A percentile compares a stretch with the other conserved stretches of the same genome.
These are phyloP conservation scores for Coprinopsis cinerea DNA, from an alignment of 768 basidiomycete genomes.

Conservation along the genomic window DNA sequence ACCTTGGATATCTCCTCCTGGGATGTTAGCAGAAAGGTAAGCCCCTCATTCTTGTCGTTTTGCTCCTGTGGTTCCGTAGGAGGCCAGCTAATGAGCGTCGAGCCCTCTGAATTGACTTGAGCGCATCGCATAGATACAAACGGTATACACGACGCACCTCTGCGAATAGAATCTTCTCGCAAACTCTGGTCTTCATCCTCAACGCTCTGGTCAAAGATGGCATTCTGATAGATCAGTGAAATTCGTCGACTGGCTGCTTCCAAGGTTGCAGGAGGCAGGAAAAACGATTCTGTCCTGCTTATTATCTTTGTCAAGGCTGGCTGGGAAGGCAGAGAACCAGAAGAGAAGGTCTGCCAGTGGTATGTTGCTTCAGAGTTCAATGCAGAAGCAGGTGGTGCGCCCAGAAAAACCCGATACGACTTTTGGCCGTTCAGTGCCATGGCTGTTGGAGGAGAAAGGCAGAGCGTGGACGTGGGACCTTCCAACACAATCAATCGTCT, in stretches of 20 bases:
- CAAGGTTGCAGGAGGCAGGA: slow-evolving; percentile 49
- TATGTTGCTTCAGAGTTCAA: slow-evolving; percentile 27
- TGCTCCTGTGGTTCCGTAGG: slow-evolving; percentile 20
- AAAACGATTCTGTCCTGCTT: slow-evolving; percentile 19
- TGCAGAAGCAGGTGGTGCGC: slow-evolving; percentile 36
- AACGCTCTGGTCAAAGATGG: slow-evolving; percentile 44
- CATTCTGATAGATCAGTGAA: slow-evolving; percentile 63
- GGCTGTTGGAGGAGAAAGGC: neutral
- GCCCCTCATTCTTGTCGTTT: too few species aligned
- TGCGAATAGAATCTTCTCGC: slow-evolving; percentile 6
- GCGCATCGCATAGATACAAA: neutral
- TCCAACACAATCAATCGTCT: too few species aligned
- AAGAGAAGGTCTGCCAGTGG: slow-evolving; percentile 20
- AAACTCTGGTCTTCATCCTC: slow-evolving; percentile 15
- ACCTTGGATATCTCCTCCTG: neutral
- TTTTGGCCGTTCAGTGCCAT: neutral
- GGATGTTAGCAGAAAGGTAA: neutral
- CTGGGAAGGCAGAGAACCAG: slow-evolving; percentile 12
- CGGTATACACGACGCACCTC: slow-evolving; percentile 8
- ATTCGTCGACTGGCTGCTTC: slow-evolving; percentile 66
- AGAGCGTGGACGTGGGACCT: neutral
- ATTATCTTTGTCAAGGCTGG: neutral
- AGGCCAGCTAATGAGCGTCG: slow-evolving; percentile 54
- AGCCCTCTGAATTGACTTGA: slow-evolving; percentile 30
- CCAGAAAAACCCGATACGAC: slow-evolving; percentile 50